Conservation (phyloP, 176 grass and related monocot species). For the Elymus sibiricus region DNA sequence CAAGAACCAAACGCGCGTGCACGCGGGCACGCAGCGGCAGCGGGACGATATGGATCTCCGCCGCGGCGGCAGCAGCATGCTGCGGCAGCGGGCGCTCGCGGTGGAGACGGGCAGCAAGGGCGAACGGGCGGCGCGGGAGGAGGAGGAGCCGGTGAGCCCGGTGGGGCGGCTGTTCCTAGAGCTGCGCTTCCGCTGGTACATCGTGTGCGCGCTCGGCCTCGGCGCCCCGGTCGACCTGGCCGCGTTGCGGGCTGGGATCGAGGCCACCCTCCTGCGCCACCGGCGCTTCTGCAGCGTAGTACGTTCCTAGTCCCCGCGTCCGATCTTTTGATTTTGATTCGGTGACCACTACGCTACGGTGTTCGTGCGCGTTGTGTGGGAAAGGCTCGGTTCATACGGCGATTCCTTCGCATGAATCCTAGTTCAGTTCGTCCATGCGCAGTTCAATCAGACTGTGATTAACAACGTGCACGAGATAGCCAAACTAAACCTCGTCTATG, state of each 20-base stretch:
- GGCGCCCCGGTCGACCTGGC: constrained; percentile 38
- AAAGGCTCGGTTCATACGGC: no score
- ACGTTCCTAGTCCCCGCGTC: not conserved
- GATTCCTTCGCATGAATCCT: no score
- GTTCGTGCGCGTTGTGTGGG: no score
- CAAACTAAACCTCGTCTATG: no score
- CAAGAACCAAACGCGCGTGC: not conserved
- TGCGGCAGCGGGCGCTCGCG: constrained; percentile 18
- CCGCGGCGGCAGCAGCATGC: not conserved
- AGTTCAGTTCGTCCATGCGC: no score
- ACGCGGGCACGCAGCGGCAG: not conserved
- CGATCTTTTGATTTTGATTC: not conserved
- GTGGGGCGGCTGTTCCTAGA: constrained; percentile 58
- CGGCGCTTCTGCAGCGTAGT: constrained; percentile 84
- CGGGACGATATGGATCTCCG: not conserved
- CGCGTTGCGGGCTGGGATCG: constrained; percentile 33
- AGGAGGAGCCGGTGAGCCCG: constrained; percentile 68
- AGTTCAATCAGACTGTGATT: no score
- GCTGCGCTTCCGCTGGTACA: constrained; percentile 47
- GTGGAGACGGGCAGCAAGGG: not conserved
- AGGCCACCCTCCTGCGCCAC: constrained; percentile 54
- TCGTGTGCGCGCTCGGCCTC: constrained; percentile 46
- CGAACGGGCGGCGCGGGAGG: not conserved
- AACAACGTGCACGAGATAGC: no score
- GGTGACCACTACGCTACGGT: no score